phyloP scores from a whole-genome alignment of 306 rosid genomes.

The Gastrolobium bilobum region DNA sequence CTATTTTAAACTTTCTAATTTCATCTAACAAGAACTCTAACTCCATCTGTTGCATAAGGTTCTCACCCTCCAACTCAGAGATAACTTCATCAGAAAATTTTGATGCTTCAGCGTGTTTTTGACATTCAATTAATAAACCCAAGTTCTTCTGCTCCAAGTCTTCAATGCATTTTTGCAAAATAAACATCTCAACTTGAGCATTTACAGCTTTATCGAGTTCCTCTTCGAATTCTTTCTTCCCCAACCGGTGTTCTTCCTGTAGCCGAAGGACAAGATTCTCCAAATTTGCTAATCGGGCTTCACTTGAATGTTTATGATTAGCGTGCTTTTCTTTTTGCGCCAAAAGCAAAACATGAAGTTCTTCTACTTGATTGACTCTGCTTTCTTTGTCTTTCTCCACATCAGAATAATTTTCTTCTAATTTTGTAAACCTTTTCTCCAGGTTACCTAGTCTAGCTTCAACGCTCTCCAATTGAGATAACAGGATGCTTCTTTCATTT shows the following conservation, averaged over 20 bases:
- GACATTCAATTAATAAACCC: conserved; percentile 69
- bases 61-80: conserved; percentile 93
- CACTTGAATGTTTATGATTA: conserved; percentile 67
- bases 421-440: conserved; percentile 72
- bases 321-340: conserved; percentile 73
- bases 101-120: conserved; percentile 79
- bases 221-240: conserved; percentile 87
- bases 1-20: conserved; percentile 76
- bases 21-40: conserved; percentile 80
- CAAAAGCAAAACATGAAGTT: conserved; percentile 67
- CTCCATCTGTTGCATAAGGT: conserved; percentile 94
- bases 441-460: conserved; percentile 77
- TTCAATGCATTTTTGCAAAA: conserved; percentile 90
- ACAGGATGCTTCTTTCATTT: conserved; percentile 77
- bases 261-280: conserved; percentile 67
- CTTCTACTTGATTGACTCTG: conserved; percentile 70
- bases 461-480: conserved; percentile 72
- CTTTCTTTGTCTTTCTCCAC: conserved; percentile 82
- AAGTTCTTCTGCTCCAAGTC: conserved; percentile 89
- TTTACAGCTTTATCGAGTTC: conserved; percentile 88
- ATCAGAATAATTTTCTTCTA: conserved; percentile 76
- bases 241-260: conserved; percentile 70
- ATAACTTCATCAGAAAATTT: conserved; percentile 79
- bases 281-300: conserved; percentile 71
- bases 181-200: conserved; percentile 93